These are phyloP conservation scores for Lonicera japonica DNA, from an alignment of 129 eudicot species.

Conservation along the genomic window DNA sequence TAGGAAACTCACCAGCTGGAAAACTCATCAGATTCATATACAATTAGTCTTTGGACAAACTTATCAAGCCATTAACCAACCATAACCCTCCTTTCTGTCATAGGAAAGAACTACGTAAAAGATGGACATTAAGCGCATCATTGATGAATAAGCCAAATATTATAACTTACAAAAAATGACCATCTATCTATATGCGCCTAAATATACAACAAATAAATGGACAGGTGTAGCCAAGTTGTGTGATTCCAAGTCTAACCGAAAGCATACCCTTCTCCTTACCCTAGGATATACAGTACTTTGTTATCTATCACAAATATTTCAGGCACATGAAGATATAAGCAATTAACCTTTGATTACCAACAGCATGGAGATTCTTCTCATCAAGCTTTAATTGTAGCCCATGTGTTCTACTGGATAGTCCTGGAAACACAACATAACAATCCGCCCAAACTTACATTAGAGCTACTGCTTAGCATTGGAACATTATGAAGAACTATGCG, in stretches of 20 bases:
- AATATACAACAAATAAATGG: too few relatives aligned
- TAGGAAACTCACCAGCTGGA: background rate
- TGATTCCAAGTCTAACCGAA: background rate
- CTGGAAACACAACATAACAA: slow-evolving; percentile 23
- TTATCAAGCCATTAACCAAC: background rate
- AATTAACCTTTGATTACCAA: slow-evolving; percentile 38
- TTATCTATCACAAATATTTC: slow-evolving; percentile 2
- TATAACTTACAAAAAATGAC: background rate
- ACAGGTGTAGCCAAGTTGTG: too few relatives aligned
- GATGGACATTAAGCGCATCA: too few relatives aligned
- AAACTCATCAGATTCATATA: background rate
- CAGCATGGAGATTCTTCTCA: slow-evolving; percentile 29
- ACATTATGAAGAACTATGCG: too few relatives aligned
- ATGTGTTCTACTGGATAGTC: slow-evolving; percentile 41
- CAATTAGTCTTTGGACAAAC: background rate
- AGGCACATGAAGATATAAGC: slow-evolving; percentile 1
- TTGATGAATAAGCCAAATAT: background rate
- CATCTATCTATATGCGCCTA: background rate
- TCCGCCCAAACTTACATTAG: background rate
- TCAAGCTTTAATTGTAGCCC: slow-evolving; percentile 38
- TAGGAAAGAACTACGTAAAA: background rate
- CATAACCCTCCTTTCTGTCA: background rate
- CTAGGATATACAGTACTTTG: background rate
- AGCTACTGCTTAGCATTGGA: too few relatives aligned
- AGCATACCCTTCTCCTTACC: background rate